Evolutionary conservation across 2,329 filamentous ascomycete genomes (phyloP).

Genomic region (Nothophaeocryptopus gaeumannii): DNA sequence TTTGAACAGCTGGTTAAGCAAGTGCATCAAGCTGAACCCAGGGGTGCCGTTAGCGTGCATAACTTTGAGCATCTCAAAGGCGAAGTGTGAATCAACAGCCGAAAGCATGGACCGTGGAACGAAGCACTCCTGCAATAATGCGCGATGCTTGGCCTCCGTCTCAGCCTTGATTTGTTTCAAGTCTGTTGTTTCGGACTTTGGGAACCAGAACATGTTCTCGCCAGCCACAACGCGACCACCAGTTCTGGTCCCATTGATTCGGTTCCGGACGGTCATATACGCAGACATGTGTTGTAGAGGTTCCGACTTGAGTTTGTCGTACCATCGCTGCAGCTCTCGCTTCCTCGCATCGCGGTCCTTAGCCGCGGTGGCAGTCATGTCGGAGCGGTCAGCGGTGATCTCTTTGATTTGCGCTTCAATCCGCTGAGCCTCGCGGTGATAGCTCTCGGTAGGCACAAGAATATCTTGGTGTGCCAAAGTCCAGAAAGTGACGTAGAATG

Average conservation of each 20-base stretch:
- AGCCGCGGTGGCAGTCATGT: slow-evolving; percentile 65
- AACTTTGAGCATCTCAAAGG: slow-evolving; percentile 80
- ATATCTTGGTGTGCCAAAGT: slow-evolving; percentile 80
- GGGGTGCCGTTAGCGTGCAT: slow-evolving; percentile 81
- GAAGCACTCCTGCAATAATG: slow-evolving; percentile 84
- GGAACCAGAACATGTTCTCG: slow-evolving; percentile 64
- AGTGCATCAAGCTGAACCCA: slow-evolving; percentile 79
- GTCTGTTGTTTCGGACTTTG: slow-evolving; percentile 20
- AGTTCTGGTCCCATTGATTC: slow-evolving; percentile 72
- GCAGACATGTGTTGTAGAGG: slow-evolving; percentile 66
- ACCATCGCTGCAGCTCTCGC: slow-evolving; percentile 65
- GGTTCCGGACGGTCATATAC: slow-evolving; percentile 64
- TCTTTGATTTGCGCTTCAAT: slow-evolving; percentile 65
- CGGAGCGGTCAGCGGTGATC: slow-evolving; percentile 68
- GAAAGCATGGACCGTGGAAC: slow-evolving; percentile 84
- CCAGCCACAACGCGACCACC: slow-evolving; percentile 37
- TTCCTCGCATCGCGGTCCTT: slow-evolving; percentile 68
- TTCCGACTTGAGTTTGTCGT: slow-evolving; percentile 69
- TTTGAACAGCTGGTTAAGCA: slow-evolving; percentile 81
- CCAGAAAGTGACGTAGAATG: slow-evolving; percentile 92
- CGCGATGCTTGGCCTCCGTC: slow-evolving; percentile 66
- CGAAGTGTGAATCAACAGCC: slow-evolving; percentile 82
- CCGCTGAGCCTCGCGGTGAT: slow-evolving; percentile 70
- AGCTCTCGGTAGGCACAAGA: slow-evolving; percentile 70
- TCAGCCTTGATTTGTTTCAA: slow-evolving; percentile 15